These are phyloP conservation scores for Parastagonospora nodorum DNA, from an alignment of 2,329 filamentous ascomycete genomes.

Conservation along the genomic window DNA sequence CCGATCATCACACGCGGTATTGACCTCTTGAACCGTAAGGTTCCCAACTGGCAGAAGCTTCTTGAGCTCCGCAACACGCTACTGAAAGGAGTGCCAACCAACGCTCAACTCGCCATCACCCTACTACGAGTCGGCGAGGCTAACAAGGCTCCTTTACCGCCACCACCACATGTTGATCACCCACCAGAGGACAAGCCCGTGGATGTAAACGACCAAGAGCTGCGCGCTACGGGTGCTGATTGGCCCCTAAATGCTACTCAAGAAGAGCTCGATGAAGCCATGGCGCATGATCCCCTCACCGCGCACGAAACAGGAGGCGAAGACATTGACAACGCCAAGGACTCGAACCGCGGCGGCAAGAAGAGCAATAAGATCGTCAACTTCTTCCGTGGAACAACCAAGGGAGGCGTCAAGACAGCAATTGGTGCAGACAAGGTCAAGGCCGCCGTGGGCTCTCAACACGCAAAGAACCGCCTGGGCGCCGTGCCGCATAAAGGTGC, in stretches of 20 bases:
- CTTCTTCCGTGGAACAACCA: slow-evolving; percentile 72
- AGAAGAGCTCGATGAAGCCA: slow-evolving; percentile 70
- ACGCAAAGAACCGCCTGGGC: slow-evolving; percentile 73
- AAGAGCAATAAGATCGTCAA: slow-evolving; percentile 60
- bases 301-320: slow-evolving; percentile 58
- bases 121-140: slow-evolving; percentile 80
- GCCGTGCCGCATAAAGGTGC: slow-evolving; percentile 61
- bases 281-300: slow-evolving; percentile 51
- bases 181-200: slow-evolving; percentile 57
- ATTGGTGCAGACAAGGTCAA: slow-evolving; percentile 73
- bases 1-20: slow-evolving; percentile 69
- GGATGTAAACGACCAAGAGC: slow-evolving; percentile 55
- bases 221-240: slow-evolving; percentile 59
- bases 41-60: slow-evolving; percentile 76
- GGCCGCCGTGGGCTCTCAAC: slow-evolving; percentile 64
- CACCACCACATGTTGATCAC: slow-evolving; percentile 54
- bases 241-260: slow-evolving; percentile 65
- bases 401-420: slow-evolving; percentile 73
- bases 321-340: slow-evolving; percentile 57
- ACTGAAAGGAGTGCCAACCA: slow-evolving; percentile 82
- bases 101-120: slow-evolving; percentile 81
- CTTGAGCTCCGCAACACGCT: slow-evolving; percentile 76
- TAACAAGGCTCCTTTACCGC: slow-evolving; percentile 77
- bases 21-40: slow-evolving; percentile 62
- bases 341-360: slow-evolving; percentile 51